Base-by-base conservation (phyloP, 169 alveolate genomes). In the Babesia gibsoni region DNA sequence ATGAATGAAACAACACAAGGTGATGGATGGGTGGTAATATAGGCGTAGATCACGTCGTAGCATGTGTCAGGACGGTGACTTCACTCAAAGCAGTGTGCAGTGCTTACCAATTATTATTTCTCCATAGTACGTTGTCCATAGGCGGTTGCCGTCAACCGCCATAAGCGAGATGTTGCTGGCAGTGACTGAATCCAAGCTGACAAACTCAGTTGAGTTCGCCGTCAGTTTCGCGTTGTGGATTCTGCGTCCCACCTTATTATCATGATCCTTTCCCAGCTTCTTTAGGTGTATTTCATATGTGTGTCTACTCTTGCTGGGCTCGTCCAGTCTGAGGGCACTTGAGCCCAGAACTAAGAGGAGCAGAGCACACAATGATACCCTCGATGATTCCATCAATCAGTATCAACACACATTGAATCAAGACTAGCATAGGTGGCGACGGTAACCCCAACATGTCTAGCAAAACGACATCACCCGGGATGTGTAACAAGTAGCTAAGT, bases 101-200 rank as follows among this genome's bases (percentile, higher is more conserved):
- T 16, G n/a, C 61, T 27, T n/a, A 64, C 84, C 84, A 22, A 74
- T 8, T 5, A 63, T 56, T 16, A 74, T 74, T 36, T 66, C 67
- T 23, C 84, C 84, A 61, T 64, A 74, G 20, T 74, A 74, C 35
- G 84, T 74, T 3, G 84, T 43, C 84, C 84, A 74, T 6, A 66
- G 45, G 43, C 70, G 39, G 37, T 68, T 58, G 20, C 69, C 42
- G 45, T 49, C 37, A 1, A 57, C 49, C 16, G 73, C 79, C 32
- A 45, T 63, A 10, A 74, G 68, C 49, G 84, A 43, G 64, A 74
- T 74, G 35, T 43, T 39, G 67, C 74, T 65, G 37, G 84, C 48
- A 10, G 68, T 45, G n/a, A 74, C 84, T 18, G 67, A 49, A 14
- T 74, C 59, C 10, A 65, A 30, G 18, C 59, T 65, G 8, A 58